A percentile compares a stretch with the other conserved stretches of the same genome.
Evolutionary conservation across 257 asterid genomes (phyloP).

Genomic region (Capsicum rhomboideum): DNA sequence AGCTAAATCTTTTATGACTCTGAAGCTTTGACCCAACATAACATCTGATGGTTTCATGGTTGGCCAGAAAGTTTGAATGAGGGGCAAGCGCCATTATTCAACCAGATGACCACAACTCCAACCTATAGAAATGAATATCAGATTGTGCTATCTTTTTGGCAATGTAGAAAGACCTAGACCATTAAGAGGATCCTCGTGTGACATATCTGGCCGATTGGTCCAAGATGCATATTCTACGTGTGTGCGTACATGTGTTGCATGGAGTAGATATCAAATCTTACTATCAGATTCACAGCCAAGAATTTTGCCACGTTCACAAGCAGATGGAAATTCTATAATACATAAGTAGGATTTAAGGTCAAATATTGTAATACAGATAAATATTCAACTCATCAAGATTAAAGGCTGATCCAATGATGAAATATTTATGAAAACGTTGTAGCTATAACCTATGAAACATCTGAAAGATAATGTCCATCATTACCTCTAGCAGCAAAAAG

Average conservation of each 20-base stretch:
- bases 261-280: not conserved
- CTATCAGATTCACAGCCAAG: not conserved
- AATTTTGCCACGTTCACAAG: not conserved
- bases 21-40: constrained; percentile 22
- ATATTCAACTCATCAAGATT: not conserved
- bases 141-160: not conserved
- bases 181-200: not conserved
- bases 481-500: not conserved
- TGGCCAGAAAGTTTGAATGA: constrained; percentile 46
- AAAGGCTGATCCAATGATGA: not conserved
- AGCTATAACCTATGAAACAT: not conserved
- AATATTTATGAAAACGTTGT: not conserved
- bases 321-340: not conserved
- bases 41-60: constrained; percentile 38
- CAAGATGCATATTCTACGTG: not conserved
- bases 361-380: not conserved
- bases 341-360: not conserved
- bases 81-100: constrained; percentile 58
- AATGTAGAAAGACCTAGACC: not conserved
- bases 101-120: constrained; percentile 15
- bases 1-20: constrained; percentile 19
- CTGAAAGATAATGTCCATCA: not conserved
- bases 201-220: not conserved
- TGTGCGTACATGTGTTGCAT: not conserved
- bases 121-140: constrained; percentile 13